These are phyloP conservation scores for Saitozyma podzolica DNA, from an alignment of 768 basidiomycete species.

Conservation along the genomic window DNA sequence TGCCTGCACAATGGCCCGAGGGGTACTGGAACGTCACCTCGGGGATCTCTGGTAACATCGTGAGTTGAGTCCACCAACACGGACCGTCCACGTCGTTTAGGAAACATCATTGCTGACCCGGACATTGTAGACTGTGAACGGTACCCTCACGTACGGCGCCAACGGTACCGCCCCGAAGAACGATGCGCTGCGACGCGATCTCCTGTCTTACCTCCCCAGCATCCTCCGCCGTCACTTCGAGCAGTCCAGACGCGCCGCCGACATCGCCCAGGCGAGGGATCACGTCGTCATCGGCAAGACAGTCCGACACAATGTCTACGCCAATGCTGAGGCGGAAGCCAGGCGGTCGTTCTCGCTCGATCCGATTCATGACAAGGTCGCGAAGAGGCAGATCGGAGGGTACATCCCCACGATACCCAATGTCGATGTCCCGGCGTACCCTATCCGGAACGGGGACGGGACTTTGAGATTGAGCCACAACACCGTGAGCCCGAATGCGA, in stretches of 20 bases:
- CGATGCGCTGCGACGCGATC: too few relatives aligned
- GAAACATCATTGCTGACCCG: not conserved
- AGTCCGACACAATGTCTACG: not conserved
- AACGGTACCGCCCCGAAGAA: too few relatives aligned
- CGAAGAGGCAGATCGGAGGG: not conserved
- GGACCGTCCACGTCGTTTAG: not conserved
- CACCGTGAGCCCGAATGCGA: constrained; percentile 33
- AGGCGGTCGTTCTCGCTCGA: not conserved
- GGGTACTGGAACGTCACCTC: too few relatives aligned
- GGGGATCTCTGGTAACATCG: too few relatives aligned
- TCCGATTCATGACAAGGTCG: too few relatives aligned
- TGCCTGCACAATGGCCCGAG: too few relatives aligned
- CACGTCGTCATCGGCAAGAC: not conserved
- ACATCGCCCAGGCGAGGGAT: too few relatives aligned
- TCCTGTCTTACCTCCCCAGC: too few relatives aligned
- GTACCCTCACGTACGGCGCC: too few relatives aligned
- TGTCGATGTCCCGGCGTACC: constrained; percentile 2
- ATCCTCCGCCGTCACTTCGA: too few relatives aligned
- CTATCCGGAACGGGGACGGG: constrained; percentile 3
- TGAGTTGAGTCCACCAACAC: too few relatives aligned
- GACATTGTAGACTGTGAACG: not conserved
- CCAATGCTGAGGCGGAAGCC: not conserved
- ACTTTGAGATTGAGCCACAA: not conserved
- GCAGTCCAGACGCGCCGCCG: too few relatives aligned
- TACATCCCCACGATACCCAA: not conserved